phyloP scores from a whole-genome alignment of 768 basidiomycete genomes.

The Leccinellum rugosiceps region DNA sequence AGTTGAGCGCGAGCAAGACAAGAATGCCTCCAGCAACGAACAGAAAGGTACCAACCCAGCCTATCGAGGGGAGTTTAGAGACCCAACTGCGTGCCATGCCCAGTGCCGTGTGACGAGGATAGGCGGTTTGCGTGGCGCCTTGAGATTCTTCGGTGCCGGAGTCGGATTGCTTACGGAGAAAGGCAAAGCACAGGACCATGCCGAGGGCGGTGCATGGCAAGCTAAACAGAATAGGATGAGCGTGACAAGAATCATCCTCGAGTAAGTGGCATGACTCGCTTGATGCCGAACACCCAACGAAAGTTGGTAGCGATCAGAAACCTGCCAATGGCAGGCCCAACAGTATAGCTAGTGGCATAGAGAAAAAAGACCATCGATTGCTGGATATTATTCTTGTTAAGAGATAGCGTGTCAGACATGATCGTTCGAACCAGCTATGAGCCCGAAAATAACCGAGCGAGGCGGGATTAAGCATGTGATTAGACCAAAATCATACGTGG shows the following conservation, averaged over 20 bases:
- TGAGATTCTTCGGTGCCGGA: conserved; percentile 13
- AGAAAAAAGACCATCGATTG: conserved; percentile 40
- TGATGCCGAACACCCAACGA: conserved; percentile 57
- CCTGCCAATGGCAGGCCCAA: conserved; percentile 45
- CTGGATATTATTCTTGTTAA: conserved; percentile 44
- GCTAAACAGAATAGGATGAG: conserved; percentile 22
- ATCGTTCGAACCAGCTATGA: conserved; percentile 40
- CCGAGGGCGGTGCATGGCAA: conserved; percentile 37
- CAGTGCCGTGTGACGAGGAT: background rate
- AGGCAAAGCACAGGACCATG: conserved; percentile 39
- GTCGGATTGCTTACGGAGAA: conserved; percentile 34
- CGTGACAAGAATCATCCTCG: background rate
- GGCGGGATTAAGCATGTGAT: background rate
- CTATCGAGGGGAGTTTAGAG: conserved; percentile 35
- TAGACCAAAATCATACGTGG: background rate
- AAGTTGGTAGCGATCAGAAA: conserved; percentile 38
- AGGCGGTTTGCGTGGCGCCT: background rate
- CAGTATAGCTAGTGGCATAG: conserved; percentile 40
- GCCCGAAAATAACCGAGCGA: background rate
- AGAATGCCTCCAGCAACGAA: conserved; percentile 45
- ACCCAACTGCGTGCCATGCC: conserved; percentile 15
- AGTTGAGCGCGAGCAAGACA: conserved; percentile 47
- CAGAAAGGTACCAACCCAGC: conserved; percentile 46
- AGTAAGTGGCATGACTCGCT: conserved; percentile 30
- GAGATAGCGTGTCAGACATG: conserved; percentile 40